Evolutionary conservation across 805 yeast species (phyloP).

Genomic region (Wickerhamomyces alni): DNA sequence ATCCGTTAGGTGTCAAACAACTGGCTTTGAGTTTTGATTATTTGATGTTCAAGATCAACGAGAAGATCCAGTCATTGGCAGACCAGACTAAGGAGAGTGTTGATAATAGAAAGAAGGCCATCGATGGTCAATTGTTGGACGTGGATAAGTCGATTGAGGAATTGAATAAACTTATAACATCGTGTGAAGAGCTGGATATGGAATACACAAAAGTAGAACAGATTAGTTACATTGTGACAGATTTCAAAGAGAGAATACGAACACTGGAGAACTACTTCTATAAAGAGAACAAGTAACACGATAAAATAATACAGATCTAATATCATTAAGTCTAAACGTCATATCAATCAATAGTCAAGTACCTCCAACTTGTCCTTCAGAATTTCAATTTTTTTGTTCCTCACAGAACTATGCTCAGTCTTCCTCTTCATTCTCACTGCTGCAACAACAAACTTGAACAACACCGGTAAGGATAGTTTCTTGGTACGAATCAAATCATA

Average conservation of each 20-base stretch:
- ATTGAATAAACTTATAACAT: constrained; percentile 32
- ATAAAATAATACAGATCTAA: not conserved
- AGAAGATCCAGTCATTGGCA: constrained; percentile 43
- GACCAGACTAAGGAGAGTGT: constrained; percentile 30
- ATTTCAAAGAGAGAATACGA: constrained; percentile 33
- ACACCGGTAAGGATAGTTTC: constrained; percentile 21
- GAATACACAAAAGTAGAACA: constrained; percentile 47
- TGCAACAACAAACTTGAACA: constrained; percentile 31
- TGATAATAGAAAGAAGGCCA: constrained; percentile 19
- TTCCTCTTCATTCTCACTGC: constrained; percentile 31
- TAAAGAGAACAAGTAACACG: not conserved
- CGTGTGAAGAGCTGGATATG: constrained; percentile 45
- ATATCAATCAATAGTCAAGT: not conserved
- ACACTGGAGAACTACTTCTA: constrained; percentile 25
- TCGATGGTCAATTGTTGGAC: constrained; percentile 17
- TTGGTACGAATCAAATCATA: constrained; percentile 18
- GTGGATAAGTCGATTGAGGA: constrained; percentile 36
- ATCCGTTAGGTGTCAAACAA: constrained; percentile 57
- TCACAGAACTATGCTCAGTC: constrained; percentile 14
- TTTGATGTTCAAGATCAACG: constrained; percentile 54
- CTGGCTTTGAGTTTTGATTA: constrained; percentile 62
- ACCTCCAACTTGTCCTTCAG: constrained; percentile 8
- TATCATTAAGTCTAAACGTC: not conserved
- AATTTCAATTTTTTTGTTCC: constrained; percentile 16
- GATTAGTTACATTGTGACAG: constrained; percentile 33